Conservation (phyloP, 2,329 filamentous ascomycete species). For the Microcyclosporella mali region DNA sequence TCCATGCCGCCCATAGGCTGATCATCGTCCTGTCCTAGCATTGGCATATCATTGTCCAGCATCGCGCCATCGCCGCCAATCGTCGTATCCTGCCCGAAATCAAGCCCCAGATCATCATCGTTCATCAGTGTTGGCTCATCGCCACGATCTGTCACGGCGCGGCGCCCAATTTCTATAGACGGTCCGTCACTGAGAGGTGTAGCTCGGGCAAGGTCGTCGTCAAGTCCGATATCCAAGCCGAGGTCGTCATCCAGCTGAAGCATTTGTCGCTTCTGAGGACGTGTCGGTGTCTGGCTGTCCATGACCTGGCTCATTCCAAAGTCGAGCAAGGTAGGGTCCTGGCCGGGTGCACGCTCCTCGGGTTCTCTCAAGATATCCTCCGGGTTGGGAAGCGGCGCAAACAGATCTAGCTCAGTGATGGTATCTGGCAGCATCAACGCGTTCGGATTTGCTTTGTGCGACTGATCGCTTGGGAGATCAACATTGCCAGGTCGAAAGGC, state of each 20-base stretch:
- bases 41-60: conserved; percentile 21
- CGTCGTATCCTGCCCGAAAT: conserved; percentile 31
- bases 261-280: conserved; percentile 17
- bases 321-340: conserved; percentile 44
- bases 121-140: conserved; percentile 56
- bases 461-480: conserved; percentile 73
- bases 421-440: conserved; percentile 84
- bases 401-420: conserved; percentile 86
- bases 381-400: conserved; percentile 71
- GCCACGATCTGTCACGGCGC: conserved; percentile 58
- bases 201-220: conserved; percentile 32
- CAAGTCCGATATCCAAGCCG: conserved; percentile 54
- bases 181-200: conserved; percentile 24
- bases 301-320: conserved; percentile 71
- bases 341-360: conserved; percentile 26
- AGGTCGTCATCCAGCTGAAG: conserved; percentile 51
- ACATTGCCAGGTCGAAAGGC: conserved; percentile 96
- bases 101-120: conserved; percentile 49
- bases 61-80: conserved; percentile 18
- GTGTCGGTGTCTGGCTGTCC: conserved; percentile 27
- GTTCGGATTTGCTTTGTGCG: conserved; percentile 75
- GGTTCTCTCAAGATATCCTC: conserved; percentile 62
- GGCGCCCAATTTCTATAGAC: conserved; percentile 85
- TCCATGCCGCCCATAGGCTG: conserved; percentile 42
- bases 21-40: conserved; percentile 30